A percentile compares a stretch with the other conserved stretches of the same genome.
These are phyloP conservation scores for Venturia effusa DNA, from an alignment of 2,329 filamentous ascomycete species.

Conservation along the genomic window DNA sequence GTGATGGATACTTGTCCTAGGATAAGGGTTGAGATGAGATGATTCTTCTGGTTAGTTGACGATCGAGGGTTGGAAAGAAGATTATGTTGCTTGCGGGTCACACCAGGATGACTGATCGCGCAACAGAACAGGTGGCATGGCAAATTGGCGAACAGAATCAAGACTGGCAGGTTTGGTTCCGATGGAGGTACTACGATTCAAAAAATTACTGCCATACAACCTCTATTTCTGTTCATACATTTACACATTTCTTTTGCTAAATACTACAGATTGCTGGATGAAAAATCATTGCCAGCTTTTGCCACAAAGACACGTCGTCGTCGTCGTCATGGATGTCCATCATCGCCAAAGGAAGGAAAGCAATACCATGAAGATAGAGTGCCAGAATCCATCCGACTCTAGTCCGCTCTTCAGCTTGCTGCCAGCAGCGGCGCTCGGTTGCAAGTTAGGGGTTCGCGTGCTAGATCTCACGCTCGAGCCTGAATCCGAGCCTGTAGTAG, in stretches of 20 bases:
- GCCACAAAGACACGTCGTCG: background rate
- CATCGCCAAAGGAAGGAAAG: background rate
- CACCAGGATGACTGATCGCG: too few relatives aligned
- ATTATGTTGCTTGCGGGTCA: too few relatives aligned
- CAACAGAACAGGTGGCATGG: too few relatives aligned
- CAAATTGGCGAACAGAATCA: too few relatives aligned
- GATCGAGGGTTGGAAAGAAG: too few relatives aligned
- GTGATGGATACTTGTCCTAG: too few relatives aligned
- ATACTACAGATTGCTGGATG: background rate
- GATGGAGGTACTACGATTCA: too few relatives aligned
- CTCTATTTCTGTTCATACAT: background rate
- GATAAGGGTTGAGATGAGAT: too few relatives aligned
- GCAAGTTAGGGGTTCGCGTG: background rate
- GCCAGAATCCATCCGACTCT: background rate
- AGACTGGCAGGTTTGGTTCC: too few relatives aligned
- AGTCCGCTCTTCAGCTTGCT: background rate
- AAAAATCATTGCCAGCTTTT: background rate
- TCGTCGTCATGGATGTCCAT: background rate
- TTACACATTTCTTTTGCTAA: background rate
- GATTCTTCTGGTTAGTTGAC: too few relatives aligned
- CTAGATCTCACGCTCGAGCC: background rate
- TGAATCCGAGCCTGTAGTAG: background rate
- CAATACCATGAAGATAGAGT: background rate
- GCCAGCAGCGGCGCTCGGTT: background rate
- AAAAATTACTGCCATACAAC: too few relatives aligned